A percentile compares a stretch with the other conserved stretches of the same genome.
Conservation (phyloP, 192 early-diverging fungal species). For the Podochytrium sp. region DNA sequence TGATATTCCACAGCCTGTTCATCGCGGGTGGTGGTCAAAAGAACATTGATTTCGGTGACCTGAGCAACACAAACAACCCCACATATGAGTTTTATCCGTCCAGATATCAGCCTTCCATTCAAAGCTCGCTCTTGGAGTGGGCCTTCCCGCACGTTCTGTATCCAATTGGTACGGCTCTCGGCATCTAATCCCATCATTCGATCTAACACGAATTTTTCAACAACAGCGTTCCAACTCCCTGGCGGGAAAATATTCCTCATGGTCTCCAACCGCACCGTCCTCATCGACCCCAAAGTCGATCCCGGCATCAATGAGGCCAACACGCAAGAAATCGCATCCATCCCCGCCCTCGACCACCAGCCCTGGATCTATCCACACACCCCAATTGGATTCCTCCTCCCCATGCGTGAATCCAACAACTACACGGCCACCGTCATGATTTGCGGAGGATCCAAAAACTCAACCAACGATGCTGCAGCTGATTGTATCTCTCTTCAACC, state of each 20-base stretch:
- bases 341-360: conserved; percentile 13
- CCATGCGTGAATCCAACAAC: conserved; percentile 36
- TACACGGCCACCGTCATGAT: conserved; percentile 23
- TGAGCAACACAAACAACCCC: conserved; percentile 36
- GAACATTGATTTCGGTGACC: conserved; percentile 34
- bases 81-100: conserved; percentile 40
- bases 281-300: conserved; percentile 33
- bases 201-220: background rate
- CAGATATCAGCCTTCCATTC: background rate
- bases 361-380: conserved; percentile 44
- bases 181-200: background rate
- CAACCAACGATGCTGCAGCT: conserved; percentile 1
- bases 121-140: conserved; percentile 15
- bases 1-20: conserved; percentile 1
- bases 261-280: conserved; percentile 28
- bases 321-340: background rate
- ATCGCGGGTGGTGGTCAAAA: conserved; percentile 21
- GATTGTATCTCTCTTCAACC: conserved; percentile 27
- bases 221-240: conserved; percentile 35
- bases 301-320: background rate
- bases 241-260: conserved; percentile 39
- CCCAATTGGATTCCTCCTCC: conserved; percentile 34
- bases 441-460: conserved; percentile 38
- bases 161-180: background rate
- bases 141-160: conserved; percentile 36